phyloP scores from a whole-genome alignment of 345 rosid genomes.

The Kernera saxatilis region DNA sequence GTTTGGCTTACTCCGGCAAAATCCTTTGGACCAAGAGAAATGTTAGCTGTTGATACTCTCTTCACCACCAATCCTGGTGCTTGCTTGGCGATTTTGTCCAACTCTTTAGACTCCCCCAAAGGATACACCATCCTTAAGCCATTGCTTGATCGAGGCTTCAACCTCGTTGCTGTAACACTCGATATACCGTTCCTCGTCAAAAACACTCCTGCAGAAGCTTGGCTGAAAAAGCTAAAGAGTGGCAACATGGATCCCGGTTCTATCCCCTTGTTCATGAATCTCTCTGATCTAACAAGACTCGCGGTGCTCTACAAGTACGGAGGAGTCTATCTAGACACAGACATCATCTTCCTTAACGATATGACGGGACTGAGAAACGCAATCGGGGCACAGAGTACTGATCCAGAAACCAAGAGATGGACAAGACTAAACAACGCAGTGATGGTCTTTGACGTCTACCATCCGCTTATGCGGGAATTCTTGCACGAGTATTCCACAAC shows the following conservation, averaged over 20 bases:
- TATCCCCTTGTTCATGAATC: conserved; percentile 49
- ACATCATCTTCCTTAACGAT: conserved; percentile 52
- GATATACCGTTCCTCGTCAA: conserved; percentile 49
- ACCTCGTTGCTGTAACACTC: conserved; percentile 43
- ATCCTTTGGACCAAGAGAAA: conserved; percentile 53
- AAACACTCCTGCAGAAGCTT: conserved; percentile 59
- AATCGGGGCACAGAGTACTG: conserved; percentile 60
- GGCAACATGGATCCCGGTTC: conserved; percentile 66
- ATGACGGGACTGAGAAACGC: conserved; percentile 48
- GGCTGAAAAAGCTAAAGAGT: conserved; percentile 48
- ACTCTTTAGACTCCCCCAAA: conserved; percentile 41
- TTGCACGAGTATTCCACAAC: conserved; percentile 58
- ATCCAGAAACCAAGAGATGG: conserved; percentile 46
- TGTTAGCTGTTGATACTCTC: conserved; percentile 50
- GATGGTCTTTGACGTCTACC: conserved; percentile 55
- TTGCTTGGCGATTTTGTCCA: conserved; percentile 55
- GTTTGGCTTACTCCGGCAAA: conserved; percentile 61
- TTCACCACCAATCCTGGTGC: conserved; percentile 50
- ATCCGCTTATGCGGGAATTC: conserved; percentile 51
- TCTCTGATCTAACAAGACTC: conserved; percentile 64
- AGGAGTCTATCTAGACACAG: conserved; percentile 74
- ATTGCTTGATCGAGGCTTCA: conserved; percentile 41
- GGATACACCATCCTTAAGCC: conserved; percentile 57
- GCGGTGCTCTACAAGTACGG: conserved; percentile 65
- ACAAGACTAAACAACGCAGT: conserved; percentile 64